A percentile compares a stretch with the other conserved stretches of the same genome.
phyloP scores from a whole-genome alignment of 202 grass and related monocot species.

The Panicum hallii region DNA sequence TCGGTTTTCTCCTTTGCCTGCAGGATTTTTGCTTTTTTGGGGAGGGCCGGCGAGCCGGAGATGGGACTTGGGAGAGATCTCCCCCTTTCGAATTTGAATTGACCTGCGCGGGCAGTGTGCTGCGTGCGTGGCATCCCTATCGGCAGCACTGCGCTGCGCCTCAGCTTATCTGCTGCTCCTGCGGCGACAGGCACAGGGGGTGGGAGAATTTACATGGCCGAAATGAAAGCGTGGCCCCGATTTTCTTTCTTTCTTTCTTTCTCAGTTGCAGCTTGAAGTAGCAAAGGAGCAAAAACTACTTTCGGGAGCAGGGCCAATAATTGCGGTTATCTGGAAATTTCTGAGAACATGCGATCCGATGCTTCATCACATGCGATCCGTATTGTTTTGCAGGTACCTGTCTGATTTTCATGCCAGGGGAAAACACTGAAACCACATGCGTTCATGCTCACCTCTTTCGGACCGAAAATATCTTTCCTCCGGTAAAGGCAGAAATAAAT shows the following conservation, averaged over 20 bases:
- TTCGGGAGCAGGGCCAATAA: not conserved
- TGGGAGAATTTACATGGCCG: not conserved
- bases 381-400: not conserved
- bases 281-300: not conserved
- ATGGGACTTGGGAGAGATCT: not conserved
- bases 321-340: not conserved
- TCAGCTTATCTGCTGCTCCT: not conserved
- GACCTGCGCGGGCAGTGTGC: not conserved
- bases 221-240: not conserved
- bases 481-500: not conserved
- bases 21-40: too few species aligned
- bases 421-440: not conserved
- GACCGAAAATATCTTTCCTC: not conserved
- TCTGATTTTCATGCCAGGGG: not conserved
- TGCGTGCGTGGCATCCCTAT: conserved; percentile 31
- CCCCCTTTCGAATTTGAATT: conserved; percentile 20
- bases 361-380: too few species aligned
- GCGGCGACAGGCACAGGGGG: not conserved
- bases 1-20: not conserved
- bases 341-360: not conserved
- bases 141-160: not conserved
- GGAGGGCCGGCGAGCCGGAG: too few species aligned
- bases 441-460: too few species aligned
- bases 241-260: not conserved
- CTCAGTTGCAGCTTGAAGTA: not conserved